These are phyloP conservation scores for Zangia roseola DNA, from an alignment of 768 basidiomycete species.

Conservation along the genomic window DNA sequence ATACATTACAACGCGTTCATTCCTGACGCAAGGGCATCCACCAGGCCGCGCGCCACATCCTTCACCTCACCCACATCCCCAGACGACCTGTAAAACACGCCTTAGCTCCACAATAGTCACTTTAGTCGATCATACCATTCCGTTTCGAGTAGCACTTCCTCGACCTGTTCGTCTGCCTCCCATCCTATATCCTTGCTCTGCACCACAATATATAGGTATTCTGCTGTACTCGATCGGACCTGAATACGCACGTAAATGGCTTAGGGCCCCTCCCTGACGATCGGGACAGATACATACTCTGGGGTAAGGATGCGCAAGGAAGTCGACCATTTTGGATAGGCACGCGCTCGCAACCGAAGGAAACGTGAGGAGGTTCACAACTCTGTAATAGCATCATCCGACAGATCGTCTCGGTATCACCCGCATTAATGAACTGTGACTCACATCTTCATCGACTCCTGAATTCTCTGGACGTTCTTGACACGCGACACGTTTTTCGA, in stretches of 20 bases:
- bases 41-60: constrained; percentile 42
- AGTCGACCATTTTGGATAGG: constrained; percentile 48
- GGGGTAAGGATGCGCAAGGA: constrained; percentile 80
- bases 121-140: constrained; percentile 58
- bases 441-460: constrained; percentile 83
- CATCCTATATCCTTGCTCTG: constrained; percentile 66
- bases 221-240: constrained; percentile 80
- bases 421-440: constrained; percentile 30
- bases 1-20: constrained; percentile 25
- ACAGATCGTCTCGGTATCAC: constrained; percentile 9
- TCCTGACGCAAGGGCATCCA: constrained; percentile 36
- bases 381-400: constrained; percentile 40
- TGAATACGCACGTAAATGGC: constrained; percentile 29
- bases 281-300: constrained; percentile 48
- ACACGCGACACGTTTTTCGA: constrained; percentile 63
- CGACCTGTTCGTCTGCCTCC: constrained; percentile 59
- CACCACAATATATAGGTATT: constrained; percentile 75
- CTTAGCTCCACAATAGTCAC: constrained; percentile 20
- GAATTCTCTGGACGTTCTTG: constrained; percentile 82
- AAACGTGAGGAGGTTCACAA: constrained; percentile 61
- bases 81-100: constrained; percentile 47
- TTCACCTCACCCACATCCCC: constrained; percentile 37
- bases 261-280: constrained; percentile 10
- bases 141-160: constrained; percentile 74
- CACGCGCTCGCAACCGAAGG: constrained; percentile 41